Evolutionary conservation across 306 rosid genomes (phyloP).

Genomic region (Acmispon strigosus): DNA sequence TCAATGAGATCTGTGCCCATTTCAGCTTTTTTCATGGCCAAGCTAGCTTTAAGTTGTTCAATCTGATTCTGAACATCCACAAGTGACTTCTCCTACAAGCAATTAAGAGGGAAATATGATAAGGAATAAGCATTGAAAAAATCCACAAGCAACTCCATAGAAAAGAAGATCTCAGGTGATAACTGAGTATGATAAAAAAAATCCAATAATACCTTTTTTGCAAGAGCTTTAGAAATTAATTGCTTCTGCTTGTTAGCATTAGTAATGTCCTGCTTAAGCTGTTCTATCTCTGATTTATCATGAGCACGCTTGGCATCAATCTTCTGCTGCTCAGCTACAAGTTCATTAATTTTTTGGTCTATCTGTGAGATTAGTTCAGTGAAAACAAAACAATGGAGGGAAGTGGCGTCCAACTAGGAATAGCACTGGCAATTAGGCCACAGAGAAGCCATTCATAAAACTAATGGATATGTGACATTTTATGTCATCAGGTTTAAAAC

Average conservation of each 20-base stretch:
- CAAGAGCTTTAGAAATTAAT: slow-evolving; percentile 59
- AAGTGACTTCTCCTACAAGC: slow-evolving; percentile 81
- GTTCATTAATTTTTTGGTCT: slow-evolving; percentile 71
- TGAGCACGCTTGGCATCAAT: slow-evolving; percentile 71
- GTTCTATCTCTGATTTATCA: slow-evolving; percentile 70
- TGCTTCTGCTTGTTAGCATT: slow-evolving; percentile 78
- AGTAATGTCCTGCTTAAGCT: slow-evolving; percentile 81
- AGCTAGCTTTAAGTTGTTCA: slow-evolving; percentile 80
- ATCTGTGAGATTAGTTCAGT: slow-evolving; percentile 77
- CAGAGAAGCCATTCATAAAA: slow-evolving; percentile 7
- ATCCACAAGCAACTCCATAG: slow-evolving; percentile 1
- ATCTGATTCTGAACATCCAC: slow-evolving; percentile 77
- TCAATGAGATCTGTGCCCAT: slow-evolving; percentile 97
- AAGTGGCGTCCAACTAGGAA: slow-evolving; percentile 15
- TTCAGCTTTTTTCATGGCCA: slow-evolving; percentile 75
- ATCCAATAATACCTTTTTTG: slow-evolving; percentile 58
- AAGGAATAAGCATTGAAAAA: background rate
- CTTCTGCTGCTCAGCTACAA: slow-evolving; percentile 94
- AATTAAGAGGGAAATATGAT: slow-evolving; percentile 24
- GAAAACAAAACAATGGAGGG: slow-evolving; percentile 37
- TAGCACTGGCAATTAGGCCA: background rate
- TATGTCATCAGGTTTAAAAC: background rate
- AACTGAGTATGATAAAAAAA: background rate
- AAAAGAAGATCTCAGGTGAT: background rate
- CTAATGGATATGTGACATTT: background rate